Evolutionary conservation across 1,284 basidiomycete genomes (phyloP), one percentile per base, ranked within the genome.

Genomic region (Trichosporon coremiiforme): DNA sequence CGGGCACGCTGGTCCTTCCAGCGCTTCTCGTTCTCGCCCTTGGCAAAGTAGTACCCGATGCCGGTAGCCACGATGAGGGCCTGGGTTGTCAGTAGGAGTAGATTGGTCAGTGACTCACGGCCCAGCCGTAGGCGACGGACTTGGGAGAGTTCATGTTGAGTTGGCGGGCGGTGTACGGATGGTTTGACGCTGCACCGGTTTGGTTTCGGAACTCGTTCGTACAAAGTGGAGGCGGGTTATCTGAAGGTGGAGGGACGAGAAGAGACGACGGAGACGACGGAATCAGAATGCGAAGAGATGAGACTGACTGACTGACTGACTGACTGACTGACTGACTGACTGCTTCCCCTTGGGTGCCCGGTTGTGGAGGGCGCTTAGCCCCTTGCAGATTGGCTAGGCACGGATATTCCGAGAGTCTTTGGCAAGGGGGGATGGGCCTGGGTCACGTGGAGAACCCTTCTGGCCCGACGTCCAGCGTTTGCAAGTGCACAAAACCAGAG

Each of bases 11-110:
- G 64, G 4, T 69, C 72, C 57, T 53, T 66, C 72, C 72, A 73
- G 15, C 72, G 70, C 50, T 63, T 33, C 68, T 71, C 72, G 65
- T 73, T 73, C 36, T 50, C 66, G 60, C 66, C 64, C 66, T 73
- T 73, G 22, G 72, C 66, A 50, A 38, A 86, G 77, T 85, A 85
- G 78, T 85, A 87, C 67, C 85, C 85, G 35, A 82, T 80, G 36
- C 84, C 85, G 0, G 86, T 85, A 17, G 85, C 86, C 33, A 83
- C 81, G 64, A 86, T 79, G 64, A 86, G 80, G 31, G 80, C 81
- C 79, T 80, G 47, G 33, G 33, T 8, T n/a, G 64, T 68, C 33
- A 67, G 67, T 55, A 6, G 3, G 20, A 12, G 22, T 12, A n/a
- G 38, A 10, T 8, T n/a, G 4, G n/a, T 5, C 1, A 65, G 57